Percentiles rank a stretch among this genome's conserved stretches.
These are phyloP conservation scores for Amanita exitialis DNA, from an alignment of 768 basidiomycete species.

Conservation along the genomic window DNA sequence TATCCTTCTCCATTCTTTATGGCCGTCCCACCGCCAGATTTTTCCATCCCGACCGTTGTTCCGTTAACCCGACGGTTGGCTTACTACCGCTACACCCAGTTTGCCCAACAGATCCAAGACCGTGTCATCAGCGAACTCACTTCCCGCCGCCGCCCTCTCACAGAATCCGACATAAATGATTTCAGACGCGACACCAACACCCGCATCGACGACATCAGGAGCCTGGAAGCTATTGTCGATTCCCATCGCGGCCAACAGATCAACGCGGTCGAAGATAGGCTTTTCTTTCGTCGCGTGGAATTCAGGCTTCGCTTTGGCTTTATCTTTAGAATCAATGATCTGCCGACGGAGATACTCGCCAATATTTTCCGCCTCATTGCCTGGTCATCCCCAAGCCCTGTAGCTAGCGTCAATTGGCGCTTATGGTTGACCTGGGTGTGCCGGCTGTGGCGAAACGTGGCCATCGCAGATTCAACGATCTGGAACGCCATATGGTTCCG, in stretches of 20 bases:
- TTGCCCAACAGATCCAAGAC: neutral
- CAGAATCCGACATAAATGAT: slow-evolving; percentile 8
- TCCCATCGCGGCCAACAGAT: neutral
- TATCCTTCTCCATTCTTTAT: neutral
- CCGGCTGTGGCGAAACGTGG: slow-evolving; percentile 39
- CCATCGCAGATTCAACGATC: slow-evolving; percentile 36
- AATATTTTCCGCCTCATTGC: slow-evolving; percentile 53
- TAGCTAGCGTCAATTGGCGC: slow-evolving; percentile 27
- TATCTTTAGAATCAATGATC: slow-evolving; percentile 47
- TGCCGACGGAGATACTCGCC: slow-evolving; percentile 57
- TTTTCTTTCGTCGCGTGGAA: slow-evolving; percentile 23
- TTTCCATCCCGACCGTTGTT: neutral
- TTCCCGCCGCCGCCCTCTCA: slow-evolving; percentile 5
- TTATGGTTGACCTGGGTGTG: slow-evolving; percentile 51
- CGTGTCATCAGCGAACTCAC: neutral
- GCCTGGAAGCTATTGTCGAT: neutral
- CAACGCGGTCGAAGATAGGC: slow-evolving; percentile 15
- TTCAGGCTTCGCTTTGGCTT: slow-evolving; percentile 21
- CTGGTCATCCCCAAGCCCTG: slow-evolving; percentile 36
- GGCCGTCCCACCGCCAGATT: neutral
- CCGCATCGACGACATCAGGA: slow-evolving; percentile 6
- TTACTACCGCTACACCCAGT: neutral
- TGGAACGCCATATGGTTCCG: slow-evolving; percentile 64
- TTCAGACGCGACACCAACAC: slow-evolving; percentile 10
- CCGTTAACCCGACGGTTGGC: neutral